phyloP scores from a whole-genome alignment of 2,329 filamentous ascomycete genomes.

The Alternaria atra region DNA sequence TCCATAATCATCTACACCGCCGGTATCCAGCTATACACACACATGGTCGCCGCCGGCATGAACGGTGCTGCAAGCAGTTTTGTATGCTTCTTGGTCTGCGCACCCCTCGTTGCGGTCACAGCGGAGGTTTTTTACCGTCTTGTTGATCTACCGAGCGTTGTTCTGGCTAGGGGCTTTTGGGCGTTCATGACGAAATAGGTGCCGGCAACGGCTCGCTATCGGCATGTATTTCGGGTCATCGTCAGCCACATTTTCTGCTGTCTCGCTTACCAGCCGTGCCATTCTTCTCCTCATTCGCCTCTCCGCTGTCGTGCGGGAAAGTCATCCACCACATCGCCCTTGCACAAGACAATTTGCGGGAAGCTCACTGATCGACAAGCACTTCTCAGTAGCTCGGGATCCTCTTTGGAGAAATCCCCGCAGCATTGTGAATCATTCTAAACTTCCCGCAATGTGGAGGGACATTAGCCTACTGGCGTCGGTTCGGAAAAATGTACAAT shows the following conservation, averaged over 20 bases:
- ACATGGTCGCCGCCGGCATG: slow-evolving; percentile 27
- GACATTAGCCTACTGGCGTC: slow-evolving; percentile 4
- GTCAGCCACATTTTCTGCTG: not conserved
- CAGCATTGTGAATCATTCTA: slow-evolving; percentile 4
- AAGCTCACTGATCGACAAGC: not conserved
- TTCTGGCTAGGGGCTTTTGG: slow-evolving; percentile 33
- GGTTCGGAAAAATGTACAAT: not conserved
- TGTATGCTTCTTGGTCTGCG: slow-evolving; percentile 36
- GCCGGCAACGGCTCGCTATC: not conserved
- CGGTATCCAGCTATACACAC: slow-evolving; percentile 58
- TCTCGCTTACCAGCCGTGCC: slow-evolving; percentile 1
- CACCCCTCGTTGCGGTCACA: slow-evolving; percentile 25
- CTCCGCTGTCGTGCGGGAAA: not conserved
- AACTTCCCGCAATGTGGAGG: slow-evolving; percentile 6
- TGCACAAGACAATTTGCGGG: not conserved
- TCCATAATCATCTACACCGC: slow-evolving; percentile 54
- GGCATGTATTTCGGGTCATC: not conserved
- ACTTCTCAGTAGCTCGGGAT: not conserved
- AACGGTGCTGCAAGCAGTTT: slow-evolving; percentile 25
- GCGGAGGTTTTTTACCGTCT: slow-evolving; percentile 44
- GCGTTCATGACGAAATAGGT: slow-evolving; percentile 34
- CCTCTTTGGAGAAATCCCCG: slow-evolving; percentile 2
- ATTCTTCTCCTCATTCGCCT: not conserved
- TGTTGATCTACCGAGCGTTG: slow-evolving; percentile 46
- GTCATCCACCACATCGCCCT: slow-evolving; percentile 1